phyloP scores from a whole-genome alignment of 2,329 filamentous ascomycete species.

The Neurospora sp. region DNA sequence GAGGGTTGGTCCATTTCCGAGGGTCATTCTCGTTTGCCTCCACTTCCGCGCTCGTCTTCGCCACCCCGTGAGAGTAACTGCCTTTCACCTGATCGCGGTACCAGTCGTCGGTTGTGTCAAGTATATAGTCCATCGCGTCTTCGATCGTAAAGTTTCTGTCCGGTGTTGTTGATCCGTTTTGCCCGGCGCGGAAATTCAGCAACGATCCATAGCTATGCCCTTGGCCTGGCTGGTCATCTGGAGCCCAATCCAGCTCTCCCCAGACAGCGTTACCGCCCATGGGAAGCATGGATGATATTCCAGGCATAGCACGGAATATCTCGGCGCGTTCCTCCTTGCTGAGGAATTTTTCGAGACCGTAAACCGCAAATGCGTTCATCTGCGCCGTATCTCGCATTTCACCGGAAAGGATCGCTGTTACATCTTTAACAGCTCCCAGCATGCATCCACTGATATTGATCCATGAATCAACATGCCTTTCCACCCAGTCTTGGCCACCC shows the following conservation, averaged over 20 bases:
- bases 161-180: slow-evolving; percentile 50
- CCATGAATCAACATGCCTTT: slow-evolving; percentile 83
- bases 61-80: slow-evolving; percentile 83
- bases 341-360: slow-evolving; percentile 91
- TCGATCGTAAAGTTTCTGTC: slow-evolving; percentile 72
- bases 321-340: slow-evolving; percentile 84
- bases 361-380: slow-evolving; percentile 91
- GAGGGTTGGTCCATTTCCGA: slow-evolving; percentile 87
- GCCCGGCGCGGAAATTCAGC: slow-evolving; percentile 66
- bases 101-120: slow-evolving; percentile 75
- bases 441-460: slow-evolving; percentile 98
- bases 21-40: slow-evolving; percentile 70
- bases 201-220: slow-evolving; percentile 68
- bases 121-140: slow-evolving; percentile 67
- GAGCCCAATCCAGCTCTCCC: slow-evolving; percentile 81
- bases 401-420: slow-evolving; percentile 83
- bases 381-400: slow-evolving; percentile 99
- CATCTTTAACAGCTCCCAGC: slow-evolving; percentile 85
- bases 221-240: slow-evolving; percentile 72
- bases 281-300: slow-evolving; percentile 91
- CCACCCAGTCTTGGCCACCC: slow-evolving; percentile 82
- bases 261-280: slow-evolving; percentile 91
- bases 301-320: slow-evolving; percentile 94
- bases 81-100: slow-evolving; percentile 62
- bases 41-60: slow-evolving; percentile 69